Percentiles rank a stretch among this genome's conserved stretches.
phyloP scores from a whole-genome alignment of 345 rosid species.

The Rhodamnia rubescens region DNA sequence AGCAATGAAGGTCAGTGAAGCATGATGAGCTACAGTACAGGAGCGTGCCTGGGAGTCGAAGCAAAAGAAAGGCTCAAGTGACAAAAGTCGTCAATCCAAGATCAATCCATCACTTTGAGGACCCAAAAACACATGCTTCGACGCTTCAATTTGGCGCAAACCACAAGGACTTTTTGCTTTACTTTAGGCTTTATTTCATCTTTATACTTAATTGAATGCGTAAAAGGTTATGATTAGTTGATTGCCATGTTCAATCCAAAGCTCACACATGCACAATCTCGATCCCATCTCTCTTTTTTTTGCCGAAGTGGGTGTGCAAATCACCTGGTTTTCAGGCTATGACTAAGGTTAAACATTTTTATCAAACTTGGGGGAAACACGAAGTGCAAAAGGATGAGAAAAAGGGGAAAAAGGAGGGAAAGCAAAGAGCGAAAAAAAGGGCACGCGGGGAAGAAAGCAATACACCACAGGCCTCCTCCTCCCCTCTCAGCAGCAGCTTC shows the following conservation, averaged over 20 bases:
- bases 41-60: neutral
- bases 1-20: neutral
- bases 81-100: neutral
- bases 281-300: neutral
- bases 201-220: neutral
- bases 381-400: neutral
- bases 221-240: neutral
- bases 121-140: neutral
- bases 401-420: neutral
- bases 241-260: neutral
- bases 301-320: neutral
- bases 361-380: neutral
- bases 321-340: neutral
- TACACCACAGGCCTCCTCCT: neutral
- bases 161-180: neutral
- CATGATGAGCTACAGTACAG: neutral
- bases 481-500: constrained; percentile 4
- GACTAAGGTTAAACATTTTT: neutral
- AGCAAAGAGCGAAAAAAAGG: neutral
- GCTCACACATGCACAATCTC: neutral
- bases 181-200: neutral
- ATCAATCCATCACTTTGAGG: neutral
- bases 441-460: neutral
- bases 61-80: neutral
- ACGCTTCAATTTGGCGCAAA: neutral